Evolutionary conservation across 73 alveolate genomes (phyloP), one percentile per base, ranked within the genome.

Genomic region (Uronychia setigera): DNA sequence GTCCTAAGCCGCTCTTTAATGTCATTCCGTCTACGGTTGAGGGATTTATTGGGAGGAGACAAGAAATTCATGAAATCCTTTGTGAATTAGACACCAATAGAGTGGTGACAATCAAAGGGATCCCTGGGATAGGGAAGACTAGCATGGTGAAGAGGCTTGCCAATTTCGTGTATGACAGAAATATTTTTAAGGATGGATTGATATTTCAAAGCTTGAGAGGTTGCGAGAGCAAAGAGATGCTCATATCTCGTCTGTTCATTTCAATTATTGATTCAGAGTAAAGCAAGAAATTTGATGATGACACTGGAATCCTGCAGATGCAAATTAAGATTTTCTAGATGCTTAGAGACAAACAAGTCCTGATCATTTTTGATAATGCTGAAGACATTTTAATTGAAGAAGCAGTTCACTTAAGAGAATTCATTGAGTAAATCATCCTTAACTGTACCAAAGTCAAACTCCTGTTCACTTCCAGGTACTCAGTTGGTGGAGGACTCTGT

Each of bases 51-150:
- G 89, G 89, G 9, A 30, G 89, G 19, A 60, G 35, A 1, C 80
- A 74, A 82, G 89, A 82, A 1, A 74, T 82, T 29, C 60, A 74
- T 33, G 32, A 74, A 0, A 59, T 74, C 11, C 60, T 82, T 1
- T 29, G 30, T n/a, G 26, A 5, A 9, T 32, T 67, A 32, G 0
- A 11, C 34, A 60, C 30, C 28, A 81, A 77, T 60, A 26, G 89
- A 74, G 5, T 82, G 13, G 96, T 91, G 5, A 81, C 93, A 1
- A 77, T 91, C 30, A 76, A 60, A 46, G 96, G 96, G 28, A 85
- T 85, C 0, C 92, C 93, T 0, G 96, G 96, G 26, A 91, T 91
- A 19, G 96, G 96, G 30, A 91, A 91, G 78, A 87, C 96, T 9
- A 77, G 89, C 31, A 29, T 90, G 1, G 92, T 88, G 31, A 90